These are phyloP conservation scores for Corchorus capsularis DNA, from an alignment of 345 rosid species.

Conservation along the genomic window DNA sequence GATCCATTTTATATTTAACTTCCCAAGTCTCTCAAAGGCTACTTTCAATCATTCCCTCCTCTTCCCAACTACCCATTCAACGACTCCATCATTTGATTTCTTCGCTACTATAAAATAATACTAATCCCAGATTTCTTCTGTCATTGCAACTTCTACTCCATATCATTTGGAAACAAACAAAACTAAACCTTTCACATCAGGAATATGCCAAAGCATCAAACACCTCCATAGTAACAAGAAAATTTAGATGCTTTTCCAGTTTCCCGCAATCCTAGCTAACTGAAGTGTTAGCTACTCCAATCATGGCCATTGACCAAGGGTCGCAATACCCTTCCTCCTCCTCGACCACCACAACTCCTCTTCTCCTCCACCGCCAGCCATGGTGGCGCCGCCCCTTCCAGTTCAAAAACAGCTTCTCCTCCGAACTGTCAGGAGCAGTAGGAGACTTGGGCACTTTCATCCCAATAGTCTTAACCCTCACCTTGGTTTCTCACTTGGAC, in stretches of 20 bases:
- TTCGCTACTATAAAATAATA: too few relatives aligned
- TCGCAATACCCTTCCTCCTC: not conserved
- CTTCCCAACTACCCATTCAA: not conserved
- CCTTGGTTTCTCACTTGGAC: conserved; percentile 67
- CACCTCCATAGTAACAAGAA: too few relatives aligned
- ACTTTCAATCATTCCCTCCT: not conserved
- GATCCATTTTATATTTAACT: not conserved
- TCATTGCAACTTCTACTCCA: not conserved
- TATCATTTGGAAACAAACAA: not conserved
- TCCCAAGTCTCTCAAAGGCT: not conserved
- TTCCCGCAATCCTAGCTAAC: not conserved
- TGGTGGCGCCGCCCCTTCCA: conserved; percentile 53
- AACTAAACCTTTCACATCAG: not conserved
- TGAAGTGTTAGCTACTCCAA: not conserved
- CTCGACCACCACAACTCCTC: not conserved
- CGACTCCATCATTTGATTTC: not conserved
- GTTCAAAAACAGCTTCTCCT: conserved; percentile 40
- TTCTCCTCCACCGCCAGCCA: conserved; percentile 14
- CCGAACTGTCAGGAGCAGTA: conserved; percentile 82
- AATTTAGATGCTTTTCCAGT: too few relatives aligned
- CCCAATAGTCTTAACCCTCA: conserved; percentile 70
- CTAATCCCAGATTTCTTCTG: too few relatives aligned
- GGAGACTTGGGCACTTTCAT: conserved; percentile 87
- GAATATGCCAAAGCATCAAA: not conserved
- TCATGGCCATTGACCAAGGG: conserved; percentile 9